Conservation (phyloP, 441 rosid genomes). For the Lepidium campestre region DNA sequence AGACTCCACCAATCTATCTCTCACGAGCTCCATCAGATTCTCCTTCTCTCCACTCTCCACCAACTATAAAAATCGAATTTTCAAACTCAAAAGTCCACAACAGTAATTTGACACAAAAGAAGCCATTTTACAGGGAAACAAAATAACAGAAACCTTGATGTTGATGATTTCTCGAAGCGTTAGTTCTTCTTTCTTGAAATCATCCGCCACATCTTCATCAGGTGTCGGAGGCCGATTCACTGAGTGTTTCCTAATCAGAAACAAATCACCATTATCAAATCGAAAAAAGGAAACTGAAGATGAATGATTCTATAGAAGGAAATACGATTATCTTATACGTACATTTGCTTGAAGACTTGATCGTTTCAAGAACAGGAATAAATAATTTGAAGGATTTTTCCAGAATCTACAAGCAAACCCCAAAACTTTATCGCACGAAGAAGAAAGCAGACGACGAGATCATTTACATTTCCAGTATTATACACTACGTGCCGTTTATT, state of each 20-base stretch:
- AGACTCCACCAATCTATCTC: conserved; percentile 77
- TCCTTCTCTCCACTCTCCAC: conserved; percentile 88
- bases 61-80: conserved; percentile 29
- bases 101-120: neutral
- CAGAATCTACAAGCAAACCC: no score
- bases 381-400: no score
- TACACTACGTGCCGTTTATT: no score
- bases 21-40: conserved; percentile 70
- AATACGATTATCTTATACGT: no score
- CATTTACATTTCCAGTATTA: no score
- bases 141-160: conserved; percentile 45
- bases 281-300: neutral
- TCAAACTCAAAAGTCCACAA: neutral
- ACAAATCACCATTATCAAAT: neutral
- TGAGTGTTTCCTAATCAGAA: conserved; percentile 51
- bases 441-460: no score
- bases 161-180: conserved; percentile 65
- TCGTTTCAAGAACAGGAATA: no score
- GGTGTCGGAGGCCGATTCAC: conserved; percentile 79
- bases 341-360: no score
- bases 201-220: conserved; percentile 39
- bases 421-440: no score
- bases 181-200: conserved; percentile 36
- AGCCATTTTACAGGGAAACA: neutral
- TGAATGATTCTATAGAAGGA: neutral